Base-by-base conservation (phyloP, 2,329 filamentous ascomycete genomes). In the Penicillium sp. region DNA sequence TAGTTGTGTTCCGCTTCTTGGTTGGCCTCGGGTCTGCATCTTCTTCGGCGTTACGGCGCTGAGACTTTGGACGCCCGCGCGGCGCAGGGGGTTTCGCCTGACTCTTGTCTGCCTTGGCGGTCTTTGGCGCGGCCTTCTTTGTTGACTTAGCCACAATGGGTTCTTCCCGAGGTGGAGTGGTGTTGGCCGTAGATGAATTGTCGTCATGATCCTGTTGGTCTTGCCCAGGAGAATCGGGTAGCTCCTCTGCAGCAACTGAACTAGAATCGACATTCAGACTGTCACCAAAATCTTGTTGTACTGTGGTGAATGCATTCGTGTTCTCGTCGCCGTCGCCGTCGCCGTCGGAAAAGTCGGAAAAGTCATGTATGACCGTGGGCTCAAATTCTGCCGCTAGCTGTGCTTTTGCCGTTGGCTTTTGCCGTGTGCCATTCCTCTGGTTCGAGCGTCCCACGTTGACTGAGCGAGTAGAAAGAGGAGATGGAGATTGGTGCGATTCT, bases 341-440 rank as follows among this genome's bases (percentile, higher is more conserved):
- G 47, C 62, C 64, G 42, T 77, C 71, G 12, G 74, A 75, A 52
- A 73, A 71, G 32, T 69, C 65, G 23, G 61, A 75, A 52, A 74
- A 71, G 27, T 69, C 65, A 29, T 61, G 57, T 35, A 68, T 51
- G 23, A 58, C 59, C 21, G 66, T 57, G 34, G 56, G 55, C 6
- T 68, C 65, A 9, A 61, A n/a, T 65, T 70, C 27, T 60, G 59
- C 47, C 56, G 59, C 21, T 55, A 45, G 32, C 57, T 61, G 47
- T n/a, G 52, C 52, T 46, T 55, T 55, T 35, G 40, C 40, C n/a
- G 40, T 66, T 63, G 15, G 58, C 6, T 65, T 70, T 34, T 60
- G 60, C 40, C 60, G 61, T 25, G 58, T 32, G 32, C 61, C 60
- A 41, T 63, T 65, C 18, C 64, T 60, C 35, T 67, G 64, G 39